Conservation (phyloP, 139 green algal species). For the Ettlia oleoabundans region DNA sequence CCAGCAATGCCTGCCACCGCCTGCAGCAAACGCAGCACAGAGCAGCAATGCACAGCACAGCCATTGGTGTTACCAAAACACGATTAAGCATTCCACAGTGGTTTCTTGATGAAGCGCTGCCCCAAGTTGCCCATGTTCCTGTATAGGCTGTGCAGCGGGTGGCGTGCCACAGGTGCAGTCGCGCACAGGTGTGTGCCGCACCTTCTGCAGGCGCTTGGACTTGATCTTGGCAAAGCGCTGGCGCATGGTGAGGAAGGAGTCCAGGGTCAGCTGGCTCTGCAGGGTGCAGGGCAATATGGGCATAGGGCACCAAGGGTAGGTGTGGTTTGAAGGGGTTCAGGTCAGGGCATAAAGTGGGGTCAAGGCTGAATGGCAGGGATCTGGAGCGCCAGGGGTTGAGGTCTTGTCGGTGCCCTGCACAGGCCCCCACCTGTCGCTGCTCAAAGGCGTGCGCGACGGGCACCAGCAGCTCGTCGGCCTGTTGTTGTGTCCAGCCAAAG, state of each 20-base stretch:
- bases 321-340: background rate
- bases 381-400: too few relatives aligned
- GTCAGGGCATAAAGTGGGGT: too few relatives aligned
- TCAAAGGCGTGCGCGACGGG: conserved; percentile 81
- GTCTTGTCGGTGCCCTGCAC: too few relatives aligned
- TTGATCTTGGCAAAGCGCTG: conserved; percentile 93
- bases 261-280: conserved; percentile 78
- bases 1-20: conserved; percentile 64
- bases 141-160: too few relatives aligned
- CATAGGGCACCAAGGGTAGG: background rate
- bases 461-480: conserved; percentile 76
- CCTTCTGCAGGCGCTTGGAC: conserved; percentile 73
- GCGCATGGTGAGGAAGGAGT: conserved; percentile 81
- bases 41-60: background rate
- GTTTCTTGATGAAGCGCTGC: too few relatives aligned
- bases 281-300: background rate
- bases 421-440: conserved; percentile 46
- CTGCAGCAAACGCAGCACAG: background rate
- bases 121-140: too few relatives aligned
- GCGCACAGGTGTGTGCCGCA: too few relatives aligned
- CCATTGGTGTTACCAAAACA: too few relatives aligned
- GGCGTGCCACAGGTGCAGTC: too few relatives aligned
- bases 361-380: too few relatives aligned
- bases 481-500: conserved; percentile 72
- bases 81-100: too few relatives aligned